Evolutionary conservation across 805 yeast species (phyloP).

Genomic region (Wickerhamomyces hampshirensis): DNA sequence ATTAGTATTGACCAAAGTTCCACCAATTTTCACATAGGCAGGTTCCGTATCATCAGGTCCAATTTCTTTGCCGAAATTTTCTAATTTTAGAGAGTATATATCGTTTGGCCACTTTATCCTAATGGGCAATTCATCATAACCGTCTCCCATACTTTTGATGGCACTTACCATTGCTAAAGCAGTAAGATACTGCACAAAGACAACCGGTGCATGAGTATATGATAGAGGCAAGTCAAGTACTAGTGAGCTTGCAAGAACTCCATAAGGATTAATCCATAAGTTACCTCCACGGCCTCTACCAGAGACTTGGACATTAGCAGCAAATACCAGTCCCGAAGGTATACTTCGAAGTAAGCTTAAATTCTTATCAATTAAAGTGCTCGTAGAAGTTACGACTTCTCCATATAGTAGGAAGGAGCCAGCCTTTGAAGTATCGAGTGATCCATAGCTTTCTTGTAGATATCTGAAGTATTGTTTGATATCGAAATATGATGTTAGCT

Average conservation of each 20-base stretch:
- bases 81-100: slow-evolving; percentile 69
- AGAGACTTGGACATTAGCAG: slow-evolving; percentile 80
- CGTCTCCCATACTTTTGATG: slow-evolving; percentile 51
- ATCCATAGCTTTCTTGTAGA: slow-evolving; percentile 32
- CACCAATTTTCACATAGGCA: slow-evolving; percentile 73
- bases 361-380: slow-evolving; percentile 71
- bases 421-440: slow-evolving; percentile 30
- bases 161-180: slow-evolving; percentile 83
- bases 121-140: slow-evolving; percentile 73
- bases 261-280: slow-evolving; percentile 91
- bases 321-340: slow-evolving; percentile 63
- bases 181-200: slow-evolving; percentile 81
- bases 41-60: slow-evolving; percentile 52
- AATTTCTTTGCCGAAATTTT: slow-evolving; percentile 38
- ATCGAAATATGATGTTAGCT: slow-evolving; percentile 70
- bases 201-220: slow-evolving; percentile 52
- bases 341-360: slow-evolving; percentile 47
- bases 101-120: slow-evolving; percentile 97
- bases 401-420: slow-evolving; percentile 73
- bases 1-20: slow-evolving; percentile 79
- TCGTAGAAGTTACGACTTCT: slow-evolving; percentile 89
- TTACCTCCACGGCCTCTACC: slow-evolving; percentile 96
- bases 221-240: slow-evolving; percentile 50
- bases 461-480: slow-evolving; percentile 47
- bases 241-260: slow-evolving; percentile 80